Evolutionary conservation across 257 asterid species (phyloP).

Genomic region (Scutellaria minor): DNA sequence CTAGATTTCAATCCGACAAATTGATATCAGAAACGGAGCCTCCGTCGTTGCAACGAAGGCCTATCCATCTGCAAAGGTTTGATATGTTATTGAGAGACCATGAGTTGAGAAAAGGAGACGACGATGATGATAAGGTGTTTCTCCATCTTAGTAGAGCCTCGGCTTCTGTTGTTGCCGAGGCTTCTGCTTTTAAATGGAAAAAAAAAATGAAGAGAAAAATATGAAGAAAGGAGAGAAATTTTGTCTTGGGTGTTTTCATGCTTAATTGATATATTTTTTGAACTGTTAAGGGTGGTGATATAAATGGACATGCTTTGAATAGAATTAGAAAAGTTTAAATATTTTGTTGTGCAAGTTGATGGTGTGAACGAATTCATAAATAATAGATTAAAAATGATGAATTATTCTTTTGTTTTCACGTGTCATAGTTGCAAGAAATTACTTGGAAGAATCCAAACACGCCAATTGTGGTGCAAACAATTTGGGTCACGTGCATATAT

Average conservation of each 20-base stretch:
- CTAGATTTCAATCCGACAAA: constrained; percentile 45
- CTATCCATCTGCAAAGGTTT: constrained; percentile 71
- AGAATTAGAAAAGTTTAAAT: too few species aligned
- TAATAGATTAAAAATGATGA: too few species aligned
- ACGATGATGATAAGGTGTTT: constrained; percentile 39
- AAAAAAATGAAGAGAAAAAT: constrained; percentile 31
- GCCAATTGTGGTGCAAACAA: too few species aligned
- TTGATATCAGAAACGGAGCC: constrained; percentile 54
- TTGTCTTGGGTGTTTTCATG: constrained; percentile 42
- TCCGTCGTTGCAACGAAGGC: constrained; percentile 50
- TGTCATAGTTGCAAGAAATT: too few species aligned
- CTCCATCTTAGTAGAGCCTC: constrained; percentile 70
- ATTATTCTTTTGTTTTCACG: too few species aligned
- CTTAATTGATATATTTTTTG: too few species aligned
- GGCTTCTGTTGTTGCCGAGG: constrained; percentile 65
- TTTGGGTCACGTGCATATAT: too few species aligned
- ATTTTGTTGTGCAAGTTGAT: too few species aligned
- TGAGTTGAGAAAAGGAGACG: constrained; percentile 47
- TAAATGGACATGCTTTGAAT: too few species aligned
- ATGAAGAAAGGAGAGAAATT: constrained; percentile 36
- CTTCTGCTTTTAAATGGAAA: constrained; percentile 38
- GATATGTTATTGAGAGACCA: constrained; percentile 60
- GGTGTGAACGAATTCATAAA: too few species aligned
- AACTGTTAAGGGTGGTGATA: too few species aligned
- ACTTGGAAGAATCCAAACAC: too few species aligned